phyloP scores from a whole-genome alignment of 805 yeast species.

The Jamesozyma lodderae region DNA sequence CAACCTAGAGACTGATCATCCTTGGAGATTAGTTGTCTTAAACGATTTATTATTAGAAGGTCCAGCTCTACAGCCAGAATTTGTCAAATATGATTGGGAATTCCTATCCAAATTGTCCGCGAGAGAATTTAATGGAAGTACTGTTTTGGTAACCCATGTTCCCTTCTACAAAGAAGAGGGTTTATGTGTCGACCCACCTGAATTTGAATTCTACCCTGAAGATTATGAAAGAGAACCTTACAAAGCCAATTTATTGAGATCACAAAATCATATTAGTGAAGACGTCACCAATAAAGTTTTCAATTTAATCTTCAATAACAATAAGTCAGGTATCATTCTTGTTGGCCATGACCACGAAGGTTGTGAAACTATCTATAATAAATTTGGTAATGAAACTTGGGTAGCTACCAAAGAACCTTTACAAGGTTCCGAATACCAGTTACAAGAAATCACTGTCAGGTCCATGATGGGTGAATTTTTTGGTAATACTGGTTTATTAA shows the following conservation, averaged over 20 bases:
- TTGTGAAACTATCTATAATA: constrained; percentile 63
- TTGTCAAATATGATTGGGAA: constrained; percentile 57
- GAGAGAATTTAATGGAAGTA: constrained; percentile 59
- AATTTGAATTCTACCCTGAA: constrained; percentile 47
- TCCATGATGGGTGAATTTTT: constrained; percentile 95
- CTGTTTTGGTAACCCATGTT: constrained; percentile 78
- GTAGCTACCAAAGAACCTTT: constrained; percentile 19
- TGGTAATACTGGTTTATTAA: constrained; percentile 79
- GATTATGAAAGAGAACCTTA: constrained; percentile 52
- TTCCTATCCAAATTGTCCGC: constrained; percentile 56
- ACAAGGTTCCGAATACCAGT: constrained; percentile 22
- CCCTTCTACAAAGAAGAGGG: constrained; percentile 82
- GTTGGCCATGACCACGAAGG: constrained; percentile 98
- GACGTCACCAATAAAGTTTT: constrained; percentile 61
- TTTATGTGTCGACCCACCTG: constrained; percentile 80
- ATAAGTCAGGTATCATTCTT: constrained; percentile 66
- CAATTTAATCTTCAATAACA: constrained; percentile 57
- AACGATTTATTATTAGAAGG: constrained; percentile 83
- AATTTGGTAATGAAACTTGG: constrained; percentile 43
- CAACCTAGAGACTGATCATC: constrained; percentile 50
- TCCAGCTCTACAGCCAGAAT: constrained; percentile 71
- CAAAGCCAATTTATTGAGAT: constrained; percentile 60
- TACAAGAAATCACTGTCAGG: constrained; percentile 76
- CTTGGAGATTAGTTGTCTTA: constrained; percentile 85
- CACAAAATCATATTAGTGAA: constrained; percentile 75